A percentile compares a stretch with the other conserved stretches of the same genome.
phyloP scores from a whole-genome alignment of 805 yeast genomes.

The Kodamaea hsintzibuensis region DNA sequence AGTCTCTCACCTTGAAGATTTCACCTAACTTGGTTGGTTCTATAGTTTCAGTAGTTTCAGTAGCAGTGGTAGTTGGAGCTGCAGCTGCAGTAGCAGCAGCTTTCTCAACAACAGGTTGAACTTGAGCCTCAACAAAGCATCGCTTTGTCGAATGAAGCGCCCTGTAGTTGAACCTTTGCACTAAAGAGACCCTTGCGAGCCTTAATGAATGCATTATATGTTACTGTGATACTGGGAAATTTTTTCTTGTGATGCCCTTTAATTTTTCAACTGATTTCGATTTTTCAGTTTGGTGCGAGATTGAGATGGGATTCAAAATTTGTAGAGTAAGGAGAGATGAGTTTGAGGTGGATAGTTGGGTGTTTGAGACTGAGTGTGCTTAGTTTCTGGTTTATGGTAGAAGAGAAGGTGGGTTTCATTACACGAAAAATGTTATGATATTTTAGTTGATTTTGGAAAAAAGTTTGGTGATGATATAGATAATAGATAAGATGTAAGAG shows the following conservation, averaged over 20 bases:
- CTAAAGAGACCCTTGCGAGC: not conserved
- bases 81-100: not conserved
- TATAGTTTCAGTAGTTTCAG: not conserved
- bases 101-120: not conserved
- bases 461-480: too few species aligned
- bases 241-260: not conserved
- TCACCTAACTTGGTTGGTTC: not conserved
- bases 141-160: not conserved
- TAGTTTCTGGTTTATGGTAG: too few species aligned
- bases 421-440: too few species aligned
- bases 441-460: too few species aligned
- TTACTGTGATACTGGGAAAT: not conserved
- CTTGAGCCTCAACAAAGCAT: not conserved
- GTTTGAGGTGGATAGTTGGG: not conserved
- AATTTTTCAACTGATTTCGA: not conserved
- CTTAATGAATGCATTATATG: not conserved
- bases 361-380: too few species aligned
- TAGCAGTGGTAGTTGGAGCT: conserved; percentile 1
- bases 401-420: too few species aligned
- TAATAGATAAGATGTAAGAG: too few species aligned
- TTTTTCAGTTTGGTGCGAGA: not conserved
- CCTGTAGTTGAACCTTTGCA: not conserved
- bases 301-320: not conserved
- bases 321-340: not conserved
- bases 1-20: conserved; percentile 4